Conservation (phyloP, 768 basidiomycete species). For the Paxillus rubicundulus region DNA sequence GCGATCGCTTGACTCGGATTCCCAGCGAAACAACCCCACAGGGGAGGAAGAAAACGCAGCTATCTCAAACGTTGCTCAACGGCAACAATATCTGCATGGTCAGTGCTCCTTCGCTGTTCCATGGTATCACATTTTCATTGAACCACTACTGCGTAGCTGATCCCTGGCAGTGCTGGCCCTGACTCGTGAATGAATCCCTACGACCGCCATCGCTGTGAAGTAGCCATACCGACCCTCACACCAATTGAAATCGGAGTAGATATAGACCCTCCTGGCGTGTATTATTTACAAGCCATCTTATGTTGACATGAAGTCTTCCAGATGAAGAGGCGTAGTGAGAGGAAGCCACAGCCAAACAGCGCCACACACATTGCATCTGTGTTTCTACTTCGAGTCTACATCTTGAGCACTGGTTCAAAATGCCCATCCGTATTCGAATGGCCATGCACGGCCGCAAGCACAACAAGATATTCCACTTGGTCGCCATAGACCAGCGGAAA, state of each 20-base stretch:
- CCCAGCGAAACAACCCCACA: constrained; percentile 82
- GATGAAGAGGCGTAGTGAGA: neutral
- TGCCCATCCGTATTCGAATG: constrained; percentile 85
- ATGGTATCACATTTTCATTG: constrained; percentile 4
- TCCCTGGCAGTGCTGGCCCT: constrained; percentile 71
- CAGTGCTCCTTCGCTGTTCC: constrained; percentile 21
- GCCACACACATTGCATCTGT: constrained; percentile 14
- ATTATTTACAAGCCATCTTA: neutral
- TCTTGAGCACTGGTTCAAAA: constrained; percentile 28
- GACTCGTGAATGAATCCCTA: constrained; percentile 32
- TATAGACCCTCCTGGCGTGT: neutral
- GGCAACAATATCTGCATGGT: constrained; percentile 98
- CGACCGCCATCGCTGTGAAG: neutral
- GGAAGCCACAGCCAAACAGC: constrained; percentile 24
- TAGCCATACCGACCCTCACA: neutral
- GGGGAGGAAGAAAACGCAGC: constrained; percentile 74
- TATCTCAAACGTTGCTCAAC: constrained; percentile 87
- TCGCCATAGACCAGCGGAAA: constrained; percentile 71
- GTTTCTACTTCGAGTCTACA: neutral
- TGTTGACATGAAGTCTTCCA: neutral
- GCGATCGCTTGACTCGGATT: neutral
- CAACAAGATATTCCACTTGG: constrained; percentile 77
- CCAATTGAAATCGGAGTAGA: neutral
- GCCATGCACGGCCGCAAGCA: constrained; percentile 78
- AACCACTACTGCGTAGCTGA: constrained; percentile 42